Evolutionary conservation across 2,329 filamentous ascomycete species (phyloP).

Genomic region (Mariannaea sp.): DNA sequence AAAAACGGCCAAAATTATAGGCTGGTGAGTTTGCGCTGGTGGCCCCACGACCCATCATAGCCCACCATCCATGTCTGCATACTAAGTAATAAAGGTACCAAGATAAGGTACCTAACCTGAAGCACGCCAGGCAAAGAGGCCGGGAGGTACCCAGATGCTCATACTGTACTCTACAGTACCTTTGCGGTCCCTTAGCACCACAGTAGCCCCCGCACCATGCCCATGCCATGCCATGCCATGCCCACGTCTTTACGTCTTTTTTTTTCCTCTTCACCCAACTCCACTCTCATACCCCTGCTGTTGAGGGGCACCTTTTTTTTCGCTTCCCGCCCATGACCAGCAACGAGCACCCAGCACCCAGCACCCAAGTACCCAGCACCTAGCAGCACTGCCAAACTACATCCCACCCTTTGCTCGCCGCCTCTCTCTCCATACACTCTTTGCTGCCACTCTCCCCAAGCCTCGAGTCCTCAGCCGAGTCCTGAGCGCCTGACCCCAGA

Average conservation of each 20-base stretch:
- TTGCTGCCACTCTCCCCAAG: constrained; percentile 7
- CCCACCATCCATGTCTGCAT: not conserved
- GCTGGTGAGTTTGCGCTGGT: constrained; percentile 16
- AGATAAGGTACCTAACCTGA: too few relatives aligned
- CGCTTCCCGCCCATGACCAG: constrained; percentile 37
- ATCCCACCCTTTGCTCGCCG: constrained; percentile 35
- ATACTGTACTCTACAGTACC: too few relatives aligned
- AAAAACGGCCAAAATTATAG: not conserved
- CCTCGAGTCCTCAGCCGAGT: constrained; percentile 21
- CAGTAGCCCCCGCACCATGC: not conserved
- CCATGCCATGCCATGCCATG: not conserved
- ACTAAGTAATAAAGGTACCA: too few relatives aligned
- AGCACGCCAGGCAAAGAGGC: too few relatives aligned
- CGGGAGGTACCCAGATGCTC: too few relatives aligned
- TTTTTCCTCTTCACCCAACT: not conserved
- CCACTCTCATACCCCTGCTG: constrained; percentile 33
- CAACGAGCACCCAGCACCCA: constrained; percentile 19
- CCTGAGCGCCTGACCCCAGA: constrained; percentile 17
- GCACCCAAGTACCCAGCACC: constrained; percentile 17
- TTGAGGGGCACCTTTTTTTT: constrained; percentile 37
- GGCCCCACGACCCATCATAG: constrained; percentile 33
- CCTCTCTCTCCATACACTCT: constrained; percentile 1
- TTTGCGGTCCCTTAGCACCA: too few relatives aligned
- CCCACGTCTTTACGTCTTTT: not conserved
- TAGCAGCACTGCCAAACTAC: constrained; percentile 21